A percentile compares a stretch with the other conserved stretches of the same genome.
Conservation (phyloP, 345 rosid species). For the Kandelia obovata region DNA sequence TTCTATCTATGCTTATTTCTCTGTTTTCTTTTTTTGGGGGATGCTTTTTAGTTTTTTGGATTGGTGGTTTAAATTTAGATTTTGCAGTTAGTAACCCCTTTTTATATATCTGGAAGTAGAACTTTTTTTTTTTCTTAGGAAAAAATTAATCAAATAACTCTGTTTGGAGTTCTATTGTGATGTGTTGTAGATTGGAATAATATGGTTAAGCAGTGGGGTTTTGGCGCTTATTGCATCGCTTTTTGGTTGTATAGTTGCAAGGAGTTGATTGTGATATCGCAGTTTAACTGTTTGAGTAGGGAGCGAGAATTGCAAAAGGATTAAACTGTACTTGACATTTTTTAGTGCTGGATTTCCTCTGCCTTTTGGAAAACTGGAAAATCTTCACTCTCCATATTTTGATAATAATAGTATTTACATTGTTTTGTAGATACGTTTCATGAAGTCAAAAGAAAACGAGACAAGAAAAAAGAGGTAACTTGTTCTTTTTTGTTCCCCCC, state of each 20-base stretch:
- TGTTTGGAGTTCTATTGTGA: too few relatives aligned
- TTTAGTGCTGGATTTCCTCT: not conserved
- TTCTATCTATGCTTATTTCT: not conserved
- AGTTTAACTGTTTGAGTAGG: not conserved
- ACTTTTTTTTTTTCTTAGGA: not conserved
- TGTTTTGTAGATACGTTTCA: conserved; percentile 69
- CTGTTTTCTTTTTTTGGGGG: not conserved
- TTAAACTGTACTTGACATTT: not conserved
- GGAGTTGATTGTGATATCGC: not conserved
- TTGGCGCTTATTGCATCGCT: too few relatives aligned
- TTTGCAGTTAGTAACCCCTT: conserved; percentile 3
- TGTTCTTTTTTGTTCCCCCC: not conserved
- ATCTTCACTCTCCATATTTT: too few relatives aligned
- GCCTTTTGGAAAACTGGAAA: too few relatives aligned
- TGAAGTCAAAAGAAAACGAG: conserved; percentile 85
- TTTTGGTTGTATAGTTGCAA: not conserved
- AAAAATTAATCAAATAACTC: too few relatives aligned
- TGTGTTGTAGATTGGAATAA: too few relatives aligned
- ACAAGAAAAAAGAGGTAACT: conserved; percentile 71
- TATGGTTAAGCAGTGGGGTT: too few relatives aligned
- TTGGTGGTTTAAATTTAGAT: conserved; percentile 9
- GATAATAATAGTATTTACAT: conserved; percentile 14
- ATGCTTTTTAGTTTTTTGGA: too few relatives aligned
- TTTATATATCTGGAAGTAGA: not conserved
- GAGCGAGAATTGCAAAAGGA: not conserved